These are phyloP conservation scores for Amanita molliuscula DNA, from an alignment of 768 basidiomycete genomes.

Conservation along the genomic window DNA sequence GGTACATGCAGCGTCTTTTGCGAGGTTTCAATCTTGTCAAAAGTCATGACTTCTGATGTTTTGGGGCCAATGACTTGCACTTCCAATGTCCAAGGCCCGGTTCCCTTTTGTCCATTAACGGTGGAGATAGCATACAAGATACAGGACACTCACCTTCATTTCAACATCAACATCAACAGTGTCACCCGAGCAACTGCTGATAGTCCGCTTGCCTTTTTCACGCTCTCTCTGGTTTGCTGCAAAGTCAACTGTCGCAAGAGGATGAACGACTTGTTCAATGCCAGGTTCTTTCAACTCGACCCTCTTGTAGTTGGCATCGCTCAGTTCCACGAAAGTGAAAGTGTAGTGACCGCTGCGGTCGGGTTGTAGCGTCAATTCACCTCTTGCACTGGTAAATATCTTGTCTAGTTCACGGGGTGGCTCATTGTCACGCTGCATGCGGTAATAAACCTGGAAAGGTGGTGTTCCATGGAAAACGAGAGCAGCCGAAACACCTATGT, in stretches of 20 bases:
- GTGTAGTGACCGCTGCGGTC: constrained; percentile 84
- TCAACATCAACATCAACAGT: constrained; percentile 71
- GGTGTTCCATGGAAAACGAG: constrained; percentile 82
- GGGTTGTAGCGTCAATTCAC: constrained; percentile 77
- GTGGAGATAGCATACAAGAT: background rate
- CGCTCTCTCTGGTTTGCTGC: constrained; percentile 26
- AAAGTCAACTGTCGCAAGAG: constrained; percentile 74
- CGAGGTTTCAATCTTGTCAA: constrained; percentile 44
- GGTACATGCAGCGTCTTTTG: constrained; percentile 51
- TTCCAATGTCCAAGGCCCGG: constrained; percentile 83
- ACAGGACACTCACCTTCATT: constrained; percentile 44
- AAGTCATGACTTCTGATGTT: constrained; percentile 45
- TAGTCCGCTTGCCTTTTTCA: constrained; percentile 37
- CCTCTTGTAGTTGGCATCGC: constrained; percentile 77
- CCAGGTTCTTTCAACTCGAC: constrained; percentile 64
- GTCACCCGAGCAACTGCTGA: constrained; percentile 75
- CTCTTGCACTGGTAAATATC: constrained; percentile 58
- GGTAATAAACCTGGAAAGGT: constrained; percentile 81
- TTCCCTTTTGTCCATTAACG: constrained; percentile 43
- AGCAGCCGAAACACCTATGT: constrained; percentile 83
- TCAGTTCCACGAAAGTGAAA: constrained; percentile 71
- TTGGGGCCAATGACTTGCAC: constrained; percentile 72
- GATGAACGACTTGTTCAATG: constrained; percentile 86
- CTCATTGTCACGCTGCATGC: constrained; percentile 61
- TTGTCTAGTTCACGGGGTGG: constrained; percentile 46